Evolutionary conservation across 345 rosid species (phyloP).

Genomic region (Trapa bicornis): DNA sequence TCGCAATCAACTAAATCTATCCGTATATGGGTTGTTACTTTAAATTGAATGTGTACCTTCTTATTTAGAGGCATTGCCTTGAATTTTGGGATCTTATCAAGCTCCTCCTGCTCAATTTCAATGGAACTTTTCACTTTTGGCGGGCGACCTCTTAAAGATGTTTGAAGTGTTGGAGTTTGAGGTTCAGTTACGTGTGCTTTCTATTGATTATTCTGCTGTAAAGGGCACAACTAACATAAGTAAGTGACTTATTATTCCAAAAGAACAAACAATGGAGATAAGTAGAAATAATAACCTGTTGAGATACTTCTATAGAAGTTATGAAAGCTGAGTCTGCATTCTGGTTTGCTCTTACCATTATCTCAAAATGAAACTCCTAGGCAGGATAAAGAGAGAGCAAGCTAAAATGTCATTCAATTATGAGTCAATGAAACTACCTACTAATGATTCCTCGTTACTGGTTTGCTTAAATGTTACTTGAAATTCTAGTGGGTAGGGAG

Average conservation of each 20-base stretch:
- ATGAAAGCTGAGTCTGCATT: constrained; percentile 71
- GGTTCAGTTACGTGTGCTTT: constrained; percentile 68
- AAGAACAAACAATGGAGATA: constrained; percentile 2
- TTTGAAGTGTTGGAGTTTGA: constrained; percentile 65
- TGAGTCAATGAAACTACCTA: neutral
- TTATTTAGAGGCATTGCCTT: constrained; percentile 91
- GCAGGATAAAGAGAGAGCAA: constrained; percentile 2
- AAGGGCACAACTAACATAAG: neutral
- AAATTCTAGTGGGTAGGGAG: constrained; percentile 69
- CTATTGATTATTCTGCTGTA: constrained; percentile 40
- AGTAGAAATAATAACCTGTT: constrained; percentile 32
- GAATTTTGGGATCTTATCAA: constrained; percentile 82
- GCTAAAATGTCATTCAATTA: neutral
- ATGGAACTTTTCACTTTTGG: constrained; percentile 55
- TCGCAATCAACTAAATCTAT: neutral
- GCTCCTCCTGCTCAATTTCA: constrained; percentile 81
- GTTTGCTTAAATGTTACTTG: constrained; percentile 32
- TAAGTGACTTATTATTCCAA: neutral
- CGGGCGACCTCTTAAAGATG: constrained; percentile 85
- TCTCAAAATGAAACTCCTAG: constrained; percentile 87
- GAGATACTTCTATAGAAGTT: constrained; percentile 59
- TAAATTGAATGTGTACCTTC: constrained; percentile 40
- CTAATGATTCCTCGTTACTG: too few relatives aligned
- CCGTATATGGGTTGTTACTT: neutral
- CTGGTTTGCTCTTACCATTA: constrained; percentile 65